Base-by-base conservation (phyloP, 192 early-diverging fungal genomes). In the Haplosporangium gracile region DNA sequence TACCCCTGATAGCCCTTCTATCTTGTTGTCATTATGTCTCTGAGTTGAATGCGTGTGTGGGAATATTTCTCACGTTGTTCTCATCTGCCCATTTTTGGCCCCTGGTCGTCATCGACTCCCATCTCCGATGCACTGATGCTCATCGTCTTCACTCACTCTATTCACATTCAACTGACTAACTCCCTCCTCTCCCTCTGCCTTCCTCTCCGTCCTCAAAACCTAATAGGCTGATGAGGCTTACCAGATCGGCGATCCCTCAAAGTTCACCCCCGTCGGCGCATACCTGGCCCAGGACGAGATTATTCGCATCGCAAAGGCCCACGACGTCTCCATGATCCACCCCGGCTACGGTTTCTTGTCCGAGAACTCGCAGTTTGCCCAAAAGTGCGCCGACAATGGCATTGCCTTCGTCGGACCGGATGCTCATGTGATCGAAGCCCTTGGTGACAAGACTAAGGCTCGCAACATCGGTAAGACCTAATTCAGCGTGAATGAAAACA, bases 381-480 rank as follows among this genome's bases (percentile, higher is more conserved):
- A 93, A 83, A 96, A 96, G 87, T 96, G 97, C 47, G 94, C 95
- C 76, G 95, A 90, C 5, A 96, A 96, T 20, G 97, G 97, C 49
- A 96, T 99, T 76, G 94, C 96, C 55, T 99, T 97, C 88, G 94
- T 97, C 42, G 98, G 98, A 45, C 98, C 98, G 9, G 85, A 89
- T 18, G 92, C 96, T 20, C 90, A 95, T 72, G 94, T 96, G 34
- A 98, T 99, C 87, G 95, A 95, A 40, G 92, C 93, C 8, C 92
- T 97, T 75, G 98, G 98, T 45, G 97, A 99, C 92, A 99, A 99
- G 90, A 97, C 97, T 39, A 96, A 97, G 91, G 97, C 98, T 36
- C 90, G 97, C 70, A 79, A 84, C 16, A 91, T 99, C 34, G 98
- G 94, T 91, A 93, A 13, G 78, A 38, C 29, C 60, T 3, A 65